These are phyloP conservation scores for Beta macrorhiza DNA, from an alignment of 179 eudicot species.

Conservation along the genomic window DNA sequence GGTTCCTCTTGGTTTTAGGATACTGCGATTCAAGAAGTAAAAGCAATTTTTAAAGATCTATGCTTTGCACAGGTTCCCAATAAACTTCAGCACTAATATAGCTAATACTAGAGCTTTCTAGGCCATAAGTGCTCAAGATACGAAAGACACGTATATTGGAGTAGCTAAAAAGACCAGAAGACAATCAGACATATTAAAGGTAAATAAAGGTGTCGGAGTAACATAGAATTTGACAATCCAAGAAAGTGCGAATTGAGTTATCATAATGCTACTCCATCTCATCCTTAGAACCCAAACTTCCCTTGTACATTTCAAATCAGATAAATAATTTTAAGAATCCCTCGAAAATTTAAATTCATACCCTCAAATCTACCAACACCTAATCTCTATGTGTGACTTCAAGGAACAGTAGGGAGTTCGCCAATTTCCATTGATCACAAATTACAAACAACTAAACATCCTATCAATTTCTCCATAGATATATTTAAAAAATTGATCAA, in stretches of 20 bases:
- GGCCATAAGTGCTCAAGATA: background rate
- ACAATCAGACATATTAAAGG: background rate
- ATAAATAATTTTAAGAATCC: no score
- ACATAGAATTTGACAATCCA: background rate
- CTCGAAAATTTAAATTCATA: no score
- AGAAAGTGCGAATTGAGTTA: background rate
- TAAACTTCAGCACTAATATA: no score
- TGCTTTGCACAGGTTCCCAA: no score
- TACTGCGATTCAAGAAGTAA: background rate
- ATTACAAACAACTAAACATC: background rate
- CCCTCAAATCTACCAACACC: no score
- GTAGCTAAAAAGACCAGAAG: background rate
- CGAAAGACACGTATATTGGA: background rate
- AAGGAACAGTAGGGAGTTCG: background rate
- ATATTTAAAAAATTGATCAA: background rate
- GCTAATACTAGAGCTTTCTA: background rate
- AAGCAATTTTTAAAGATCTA: background rate
- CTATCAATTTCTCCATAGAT: background rate
- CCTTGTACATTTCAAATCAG: no score
- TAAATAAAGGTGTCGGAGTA: no score
- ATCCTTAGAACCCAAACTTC: background rate
- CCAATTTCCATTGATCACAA: background rate
- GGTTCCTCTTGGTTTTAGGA: background rate
- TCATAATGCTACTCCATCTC: background rate
- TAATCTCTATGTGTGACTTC: no score